Evolutionary conservation across 345 rosid genomes (phyloP).

Genomic region (Cardiospermum halicacabum): DNA sequence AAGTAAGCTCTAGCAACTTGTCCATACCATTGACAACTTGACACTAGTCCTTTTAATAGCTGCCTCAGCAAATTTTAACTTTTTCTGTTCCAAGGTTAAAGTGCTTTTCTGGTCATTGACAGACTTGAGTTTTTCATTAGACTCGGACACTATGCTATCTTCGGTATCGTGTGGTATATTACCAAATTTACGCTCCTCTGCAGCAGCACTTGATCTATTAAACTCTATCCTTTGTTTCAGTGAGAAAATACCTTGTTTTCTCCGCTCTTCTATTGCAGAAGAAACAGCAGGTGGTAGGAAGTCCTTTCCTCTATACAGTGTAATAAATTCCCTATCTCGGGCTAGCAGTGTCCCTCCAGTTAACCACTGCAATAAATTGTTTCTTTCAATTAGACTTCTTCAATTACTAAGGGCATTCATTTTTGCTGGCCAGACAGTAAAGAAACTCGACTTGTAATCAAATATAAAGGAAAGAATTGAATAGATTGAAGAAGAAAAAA

Average conservation of each 20-base stretch:
- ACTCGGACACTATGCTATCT: conserved; percentile 11
- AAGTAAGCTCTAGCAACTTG: conserved; percentile 16
- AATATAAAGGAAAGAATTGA: background rate
- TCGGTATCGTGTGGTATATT: conserved; percentile 13
- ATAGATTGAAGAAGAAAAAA: background rate
- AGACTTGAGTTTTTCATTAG: conserved; percentile 21
- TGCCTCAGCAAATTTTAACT: conserved; percentile 41
- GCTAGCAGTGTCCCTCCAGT: conserved; percentile 84
- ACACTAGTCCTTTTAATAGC: conserved; percentile 48
- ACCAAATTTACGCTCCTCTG: conserved; percentile 21
- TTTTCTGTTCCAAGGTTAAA: conserved; percentile 25
- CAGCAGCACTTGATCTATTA: conserved; percentile 18
- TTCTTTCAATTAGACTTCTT: conserved; percentile 20
- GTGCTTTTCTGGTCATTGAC: conserved; percentile 20
- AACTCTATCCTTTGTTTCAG: conserved; percentile 27
- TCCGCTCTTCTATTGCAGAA: conserved; percentile 73
- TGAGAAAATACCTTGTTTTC: conserved; percentile 34
- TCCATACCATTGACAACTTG: conserved; percentile 67
- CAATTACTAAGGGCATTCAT: background rate
- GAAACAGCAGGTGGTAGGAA: conserved; percentile 87
- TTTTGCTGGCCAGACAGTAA: background rate
- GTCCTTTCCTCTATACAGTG: conserved; percentile 92
- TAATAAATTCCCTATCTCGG: conserved; percentile 79
- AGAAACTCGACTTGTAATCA: background rate
- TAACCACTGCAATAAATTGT: conserved; percentile 57